These are phyloP conservation scores for Biancaea sappan DNA, from an alignment of 306 rosid genomes.

Conservation along the genomic window DNA sequence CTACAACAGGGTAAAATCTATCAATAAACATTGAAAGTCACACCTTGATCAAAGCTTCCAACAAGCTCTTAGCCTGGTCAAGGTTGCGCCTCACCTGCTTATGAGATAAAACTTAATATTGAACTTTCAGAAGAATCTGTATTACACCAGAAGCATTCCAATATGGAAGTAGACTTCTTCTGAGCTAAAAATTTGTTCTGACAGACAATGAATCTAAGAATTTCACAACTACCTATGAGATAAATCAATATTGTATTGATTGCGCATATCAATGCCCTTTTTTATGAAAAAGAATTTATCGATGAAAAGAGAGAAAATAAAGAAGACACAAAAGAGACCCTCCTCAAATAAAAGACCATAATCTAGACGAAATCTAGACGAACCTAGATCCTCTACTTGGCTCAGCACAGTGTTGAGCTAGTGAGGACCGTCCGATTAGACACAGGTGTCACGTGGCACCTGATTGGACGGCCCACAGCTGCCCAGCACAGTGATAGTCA, in stretches of 20 bases:
- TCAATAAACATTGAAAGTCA: constrained; percentile 22
- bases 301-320: too few relatives aligned
- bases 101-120: constrained; percentile 20
- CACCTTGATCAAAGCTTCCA: constrained; percentile 92
- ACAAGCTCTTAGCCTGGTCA: constrained; percentile 91
- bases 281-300: too few relatives aligned
- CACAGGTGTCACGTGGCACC: too few relatives aligned
- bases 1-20: constrained; percentile 18
- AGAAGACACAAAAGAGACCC: too few relatives aligned
- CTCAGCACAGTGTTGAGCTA: too few relatives aligned
- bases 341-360: too few relatives aligned
- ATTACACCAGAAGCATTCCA: constrained; percentile 9
- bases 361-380: too few relatives aligned
- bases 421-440: too few relatives aligned
- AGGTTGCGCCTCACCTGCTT: constrained; percentile 95
- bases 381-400: too few relatives aligned
- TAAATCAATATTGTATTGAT: not conserved
- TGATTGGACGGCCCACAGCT: too few relatives aligned
- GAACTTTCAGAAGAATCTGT: constrained; percentile 4
- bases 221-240: not conserved
- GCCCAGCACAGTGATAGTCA: too few relatives aligned
- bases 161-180: not conserved
- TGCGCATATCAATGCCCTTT: not conserved
- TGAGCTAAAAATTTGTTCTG: constrained; percentile 5
- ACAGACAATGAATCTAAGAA: constrained; percentile 12